Evolutionary conservation across 2,329 filamentous ascomycete genomes (phyloP), one percentile per base, ranked within the genome.

Genomic region (Microcyclospora tardicrescens): DNA sequence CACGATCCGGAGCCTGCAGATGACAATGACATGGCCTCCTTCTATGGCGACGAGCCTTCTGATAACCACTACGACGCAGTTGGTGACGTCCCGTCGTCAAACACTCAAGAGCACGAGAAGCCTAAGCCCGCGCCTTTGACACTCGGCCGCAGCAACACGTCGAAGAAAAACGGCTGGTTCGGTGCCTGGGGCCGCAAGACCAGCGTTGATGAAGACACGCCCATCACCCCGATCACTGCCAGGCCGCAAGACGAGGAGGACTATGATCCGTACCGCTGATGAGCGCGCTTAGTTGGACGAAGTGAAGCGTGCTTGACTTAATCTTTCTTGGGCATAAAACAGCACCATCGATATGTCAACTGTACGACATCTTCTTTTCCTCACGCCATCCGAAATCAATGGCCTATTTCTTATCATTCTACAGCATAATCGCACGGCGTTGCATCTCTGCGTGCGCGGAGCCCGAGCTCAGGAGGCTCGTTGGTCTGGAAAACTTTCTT

Each of bases 241-340:
- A 10, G 14, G 32, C 28, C 28, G 13, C 29, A 33, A 14, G 35
- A 32, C 16, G 35, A 28, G 32, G 16, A 32, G 16, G 39, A 44
- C 12, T 47, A 47, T 40, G 44, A 47, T 38, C 44, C 39, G 16
- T 46, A 44, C 36, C 39, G 37, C 14, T 46, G 34, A 38, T 32
- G 30, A n/a, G 30, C 8, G 19, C 19, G 19, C 19, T 24, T 24
- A 8, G 8, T 8, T 24, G 19, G 19, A 24, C 19, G 19, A 24
- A 8, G 4, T 8, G 19, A 24, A 24, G 8, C 8, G 4, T 4
- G 19, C 19, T 24, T 24, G 19, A 8, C 4, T 24, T 24, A 8
- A 8, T 4, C 4, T 24, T 8, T 24, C 19, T 5, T 24, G 5
- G 8, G 19, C 5, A 4, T 4, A 24, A 24, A 24, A 24, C 19